Evolutionary conservation across 2,329 filamentous ascomycete species (phyloP).

Genomic region (Rhynchosporium graminicola): DNA sequence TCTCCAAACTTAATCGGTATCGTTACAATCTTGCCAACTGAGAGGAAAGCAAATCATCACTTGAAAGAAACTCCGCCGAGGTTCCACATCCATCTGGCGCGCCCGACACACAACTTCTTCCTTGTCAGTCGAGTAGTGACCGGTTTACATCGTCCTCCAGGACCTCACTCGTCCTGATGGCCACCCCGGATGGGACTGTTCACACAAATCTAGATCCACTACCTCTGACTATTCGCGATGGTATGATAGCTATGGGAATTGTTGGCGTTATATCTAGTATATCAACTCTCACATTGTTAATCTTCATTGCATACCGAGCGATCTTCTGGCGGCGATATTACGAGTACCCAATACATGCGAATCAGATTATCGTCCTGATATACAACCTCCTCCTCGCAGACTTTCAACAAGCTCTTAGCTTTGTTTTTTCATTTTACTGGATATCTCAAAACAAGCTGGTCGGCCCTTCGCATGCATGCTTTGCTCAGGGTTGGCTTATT

Average conservation of each 20-base stretch:
- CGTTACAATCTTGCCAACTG: not conserved
- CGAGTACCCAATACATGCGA: slow-evolving; percentile 40
- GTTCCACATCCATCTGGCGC: too few species aligned
- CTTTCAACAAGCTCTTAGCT: slow-evolving; percentile 40
- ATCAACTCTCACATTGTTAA: slow-evolving; percentile 46
- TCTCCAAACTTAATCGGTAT: not conserved
- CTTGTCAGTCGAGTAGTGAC: not conserved
- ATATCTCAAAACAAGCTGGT: slow-evolving; percentile 47
- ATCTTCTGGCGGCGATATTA: slow-evolving; percentile 43
- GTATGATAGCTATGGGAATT: slow-evolving; percentile 69
- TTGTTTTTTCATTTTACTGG: slow-evolving; percentile 51
- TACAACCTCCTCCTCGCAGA: slow-evolving; percentile 50
- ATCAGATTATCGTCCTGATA: slow-evolving; percentile 57
- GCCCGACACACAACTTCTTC: not conserved
- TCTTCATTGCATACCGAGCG: slow-evolving; percentile 49
- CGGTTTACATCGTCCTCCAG: too few species aligned
- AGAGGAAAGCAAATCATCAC: not conserved
- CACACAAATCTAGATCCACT: slow-evolving; percentile 73
- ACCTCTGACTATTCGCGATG: slow-evolving; percentile 83
- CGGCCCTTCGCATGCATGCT: slow-evolving; percentile 50
- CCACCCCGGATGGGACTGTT: slow-evolving; percentile 5
- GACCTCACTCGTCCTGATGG: not conserved
- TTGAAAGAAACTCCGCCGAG: not conserved
- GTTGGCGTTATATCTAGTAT: slow-evolving; percentile 50
- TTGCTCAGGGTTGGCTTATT: slow-evolving; percentile 56